Evolutionary conservation across 2,329 filamentous ascomycete genomes (phyloP).

Genomic region (Cladosporium sp.): DNA sequence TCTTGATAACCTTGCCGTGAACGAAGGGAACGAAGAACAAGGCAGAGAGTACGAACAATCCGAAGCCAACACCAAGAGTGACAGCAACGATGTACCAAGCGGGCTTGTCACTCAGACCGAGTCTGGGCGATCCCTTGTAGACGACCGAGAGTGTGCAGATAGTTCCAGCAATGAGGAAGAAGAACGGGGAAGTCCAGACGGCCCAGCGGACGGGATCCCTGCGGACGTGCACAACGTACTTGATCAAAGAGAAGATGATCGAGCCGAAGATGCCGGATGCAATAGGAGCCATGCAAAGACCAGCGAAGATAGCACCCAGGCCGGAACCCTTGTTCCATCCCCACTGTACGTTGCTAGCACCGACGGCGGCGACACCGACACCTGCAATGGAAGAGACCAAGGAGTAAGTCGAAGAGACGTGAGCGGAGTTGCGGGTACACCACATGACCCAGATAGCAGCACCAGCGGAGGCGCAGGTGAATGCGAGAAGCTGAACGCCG

Average conservation of each 20-base stretch:
- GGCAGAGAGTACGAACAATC: conserved; percentile 38
- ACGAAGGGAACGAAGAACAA: conserved; percentile 37
- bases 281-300: conserved; percentile 47
- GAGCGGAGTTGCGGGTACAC: conserved; percentile 52
- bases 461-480: conserved; percentile 43
- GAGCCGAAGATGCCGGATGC: conserved; percentile 47
- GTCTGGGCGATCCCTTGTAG: conserved; percentile 41
- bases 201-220: conserved; percentile 48
- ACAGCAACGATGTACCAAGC: conserved; percentile 48
- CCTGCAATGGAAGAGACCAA: conserved; percentile 58
- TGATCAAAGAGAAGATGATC: conserved; percentile 48
- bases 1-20: conserved; percentile 28
- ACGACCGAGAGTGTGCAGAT: conserved; percentile 58
- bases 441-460: conserved; percentile 57
- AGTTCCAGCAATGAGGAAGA: conserved; percentile 47
- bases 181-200: conserved; percentile 47
- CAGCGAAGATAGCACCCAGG: conserved; percentile 40
- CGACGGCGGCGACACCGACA: conserved; percentile 56
- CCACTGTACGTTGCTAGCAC: conserved; percentile 36
- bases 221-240: conserved; percentile 48
- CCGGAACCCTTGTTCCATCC: conserved; percentile 40
- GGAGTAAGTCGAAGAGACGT: conserved; percentile 60
- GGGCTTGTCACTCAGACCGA: conserved; percentile 43
- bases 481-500: conserved; percentile 37
- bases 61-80: conserved; percentile 39